phyloP scores from a whole-genome alignment of 2,329 filamentous ascomycete genomes.

The Penicillium frequentans region DNA sequence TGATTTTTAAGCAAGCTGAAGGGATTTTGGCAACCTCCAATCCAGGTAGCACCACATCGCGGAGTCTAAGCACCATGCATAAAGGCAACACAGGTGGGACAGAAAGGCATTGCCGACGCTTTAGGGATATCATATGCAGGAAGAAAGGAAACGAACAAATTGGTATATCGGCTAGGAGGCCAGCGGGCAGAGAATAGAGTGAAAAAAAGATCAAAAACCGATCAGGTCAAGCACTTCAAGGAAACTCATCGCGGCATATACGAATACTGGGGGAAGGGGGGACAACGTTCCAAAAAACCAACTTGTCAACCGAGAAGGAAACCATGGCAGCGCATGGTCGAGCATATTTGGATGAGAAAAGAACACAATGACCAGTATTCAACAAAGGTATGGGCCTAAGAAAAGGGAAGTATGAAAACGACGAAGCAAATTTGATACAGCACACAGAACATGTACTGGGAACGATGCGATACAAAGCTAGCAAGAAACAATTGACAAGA shows the following conservation, averaged over 20 bases:
- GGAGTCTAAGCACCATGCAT: constrained; percentile 8
- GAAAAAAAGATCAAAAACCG: constrained; percentile 11
- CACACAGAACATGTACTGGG: constrained; percentile 18
- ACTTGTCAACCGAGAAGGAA: constrained; percentile 17
- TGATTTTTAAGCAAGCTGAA: background rate
- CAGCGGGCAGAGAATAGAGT: constrained; percentile 14
- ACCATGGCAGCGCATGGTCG: constrained; percentile 4
- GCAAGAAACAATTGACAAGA: constrained; percentile 17
- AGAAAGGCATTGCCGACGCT: constrained; percentile 4
- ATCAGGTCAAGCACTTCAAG: constrained; percentile 11
- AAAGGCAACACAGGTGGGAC: constrained; percentile 8
- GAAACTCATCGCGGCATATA: constrained; percentile 26
- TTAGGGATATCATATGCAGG: constrained; percentile 7
- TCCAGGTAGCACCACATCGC: constrained; percentile 8
- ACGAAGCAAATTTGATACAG: constrained; percentile 20
- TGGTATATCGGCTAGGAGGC: constrained; percentile 30
- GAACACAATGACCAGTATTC: constrained; percentile 24
- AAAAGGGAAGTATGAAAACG: constrained; percentile 6
- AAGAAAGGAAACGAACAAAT: constrained; percentile 20
- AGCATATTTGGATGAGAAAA: constrained; percentile 12
- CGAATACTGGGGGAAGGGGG: constrained; percentile 17
- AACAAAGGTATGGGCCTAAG: constrained; percentile 20
- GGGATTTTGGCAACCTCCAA: constrained; percentile 6
- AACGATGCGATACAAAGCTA: constrained; percentile 19
- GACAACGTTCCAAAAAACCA: constrained; percentile 8